Evolutionary conservation across 1,284 basidiomycete species (phyloP).

Genomic region (Ganoderma resinaceum): DNA sequence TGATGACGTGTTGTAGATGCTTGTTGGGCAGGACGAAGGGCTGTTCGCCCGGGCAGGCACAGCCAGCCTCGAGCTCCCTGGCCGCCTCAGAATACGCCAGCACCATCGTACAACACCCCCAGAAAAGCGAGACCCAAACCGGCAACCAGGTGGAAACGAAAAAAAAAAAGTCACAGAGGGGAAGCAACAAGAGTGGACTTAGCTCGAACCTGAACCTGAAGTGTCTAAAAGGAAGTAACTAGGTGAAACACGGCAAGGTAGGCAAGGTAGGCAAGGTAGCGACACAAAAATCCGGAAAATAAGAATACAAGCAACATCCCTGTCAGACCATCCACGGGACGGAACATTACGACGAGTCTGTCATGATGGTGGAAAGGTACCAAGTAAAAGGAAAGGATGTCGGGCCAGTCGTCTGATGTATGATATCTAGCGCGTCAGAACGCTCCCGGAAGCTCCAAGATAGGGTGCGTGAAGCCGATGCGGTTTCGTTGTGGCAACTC

Average conservation of each 20-base stretch:
- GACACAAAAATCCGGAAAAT: slow-evolving; percentile 29
- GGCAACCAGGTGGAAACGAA: slow-evolving; percentile 28
- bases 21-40: slow-evolving; percentile 17
- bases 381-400: slow-evolving; percentile 14
- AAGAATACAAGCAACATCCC: slow-evolving; percentile 34
- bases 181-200: slow-evolving; percentile 15
- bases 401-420: slow-evolving; percentile 10
- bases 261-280: slow-evolving; percentile 11
- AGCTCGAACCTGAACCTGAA: slow-evolving; percentile 13
- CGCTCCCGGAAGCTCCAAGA: slow-evolving; percentile 46
- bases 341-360: slow-evolving; percentile 27
- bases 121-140: slow-evolving; percentile 21
- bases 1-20: slow-evolving; percentile 8
- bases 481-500: slow-evolving; percentile 44
- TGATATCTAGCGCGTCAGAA: slow-evolving; percentile 39
- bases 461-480: slow-evolving; percentile 44
- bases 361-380: slow-evolving; percentile 12
- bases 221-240: slow-evolving; percentile 10
- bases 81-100: slow-evolving; percentile 27
- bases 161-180: slow-evolving; percentile 20
- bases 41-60: slow-evolving; percentile 25
- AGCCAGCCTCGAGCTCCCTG: slow-evolving; percentile 28
- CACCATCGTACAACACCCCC: slow-evolving; percentile 34
- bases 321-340: slow-evolving; percentile 27
- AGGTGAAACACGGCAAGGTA: slow-evolving; percentile 7